phyloP scores from a whole-genome alignment of 176 grass and related monocot genomes.

The Canna indica region DNA sequence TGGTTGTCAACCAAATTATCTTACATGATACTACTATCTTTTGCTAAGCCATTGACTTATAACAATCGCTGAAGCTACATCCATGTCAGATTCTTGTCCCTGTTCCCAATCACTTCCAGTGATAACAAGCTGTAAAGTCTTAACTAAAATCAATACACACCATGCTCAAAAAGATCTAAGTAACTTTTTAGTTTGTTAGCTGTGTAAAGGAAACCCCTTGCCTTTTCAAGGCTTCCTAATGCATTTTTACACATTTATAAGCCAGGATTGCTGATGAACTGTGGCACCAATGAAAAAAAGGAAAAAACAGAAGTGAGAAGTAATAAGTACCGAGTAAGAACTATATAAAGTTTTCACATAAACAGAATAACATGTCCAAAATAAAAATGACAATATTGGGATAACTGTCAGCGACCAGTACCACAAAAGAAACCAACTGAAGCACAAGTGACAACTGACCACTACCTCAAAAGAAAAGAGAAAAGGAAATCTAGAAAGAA shows the following conservation, averaged over 20 bases:
- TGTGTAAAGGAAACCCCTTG: no score
- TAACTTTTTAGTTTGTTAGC: no score
- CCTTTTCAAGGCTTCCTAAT: background rate
- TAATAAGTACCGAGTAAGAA: no score
- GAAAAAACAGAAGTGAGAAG: background rate
- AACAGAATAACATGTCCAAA: background rate
- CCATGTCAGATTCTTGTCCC: no score
- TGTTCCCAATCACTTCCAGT: no score
- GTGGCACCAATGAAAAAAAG: background rate
- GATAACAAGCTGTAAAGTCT: background rate
- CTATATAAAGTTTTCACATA: background rate
- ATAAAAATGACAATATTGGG: no score
- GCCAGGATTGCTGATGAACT: background rate
- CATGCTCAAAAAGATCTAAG: no score
- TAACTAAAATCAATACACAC: background rate
- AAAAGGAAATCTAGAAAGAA: background rate
- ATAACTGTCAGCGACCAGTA: no score
- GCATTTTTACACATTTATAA: background rate
- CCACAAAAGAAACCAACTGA: background rate
- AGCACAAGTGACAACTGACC: background rate
- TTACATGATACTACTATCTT: background rate
- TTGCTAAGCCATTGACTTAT: background rate
- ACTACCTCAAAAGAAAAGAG: background rate
- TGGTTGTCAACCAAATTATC: background rate
- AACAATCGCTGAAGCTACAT: no score